These are phyloP conservation scores for Kwoniella sp. DNA, from an alignment of 768 basidiomycete genomes.

Conservation along the genomic window DNA sequence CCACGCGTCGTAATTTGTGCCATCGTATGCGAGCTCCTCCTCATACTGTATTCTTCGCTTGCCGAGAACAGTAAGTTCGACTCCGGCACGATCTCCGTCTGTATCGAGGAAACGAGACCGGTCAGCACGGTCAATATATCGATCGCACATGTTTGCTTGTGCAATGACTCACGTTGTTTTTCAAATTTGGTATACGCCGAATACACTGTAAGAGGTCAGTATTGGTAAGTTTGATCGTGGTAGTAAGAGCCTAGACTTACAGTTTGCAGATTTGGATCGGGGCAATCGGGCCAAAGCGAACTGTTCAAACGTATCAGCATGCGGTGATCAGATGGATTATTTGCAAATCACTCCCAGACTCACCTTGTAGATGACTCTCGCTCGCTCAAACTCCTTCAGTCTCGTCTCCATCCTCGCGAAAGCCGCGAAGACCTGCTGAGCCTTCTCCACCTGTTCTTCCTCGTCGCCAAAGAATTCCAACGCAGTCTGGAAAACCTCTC, in stretches of 20 bases:
- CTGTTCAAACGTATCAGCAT: constrained; percentile 58
- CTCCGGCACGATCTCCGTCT: constrained; percentile 77
- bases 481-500: constrained; percentile 87
- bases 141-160: neutral
- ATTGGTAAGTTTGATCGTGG: neutral
- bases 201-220: constrained; percentile 62
- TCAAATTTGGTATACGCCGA: constrained; percentile 95
- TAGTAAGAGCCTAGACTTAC: constrained; percentile 27
- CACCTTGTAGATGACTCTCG: constrained; percentile 95
- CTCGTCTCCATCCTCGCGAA: constrained; percentile 98
- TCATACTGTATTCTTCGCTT: constrained; percentile 99
- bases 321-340: neutral
- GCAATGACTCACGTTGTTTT: constrained; percentile 69
- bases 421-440: constrained; percentile 86
- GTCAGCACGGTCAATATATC: constrained; percentile 7
- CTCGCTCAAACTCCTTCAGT: constrained; percentile 93
- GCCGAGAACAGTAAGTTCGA: constrained; percentile 91
- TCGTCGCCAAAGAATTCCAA: constrained; percentile 84
- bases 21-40: constrained; percentile 87
- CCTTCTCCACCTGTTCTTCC: constrained; percentile 81
- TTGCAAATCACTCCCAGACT: constrained; percentile 29
- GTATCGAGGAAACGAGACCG: neutral
- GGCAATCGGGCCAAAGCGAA: constrained; percentile 93
- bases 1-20: constrained; percentile 96
- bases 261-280: constrained; percentile 76